Evolutionary conservation across 1,284 basidiomycete genomes (phyloP).

Genomic region (Takashimella koratensis): DNA sequence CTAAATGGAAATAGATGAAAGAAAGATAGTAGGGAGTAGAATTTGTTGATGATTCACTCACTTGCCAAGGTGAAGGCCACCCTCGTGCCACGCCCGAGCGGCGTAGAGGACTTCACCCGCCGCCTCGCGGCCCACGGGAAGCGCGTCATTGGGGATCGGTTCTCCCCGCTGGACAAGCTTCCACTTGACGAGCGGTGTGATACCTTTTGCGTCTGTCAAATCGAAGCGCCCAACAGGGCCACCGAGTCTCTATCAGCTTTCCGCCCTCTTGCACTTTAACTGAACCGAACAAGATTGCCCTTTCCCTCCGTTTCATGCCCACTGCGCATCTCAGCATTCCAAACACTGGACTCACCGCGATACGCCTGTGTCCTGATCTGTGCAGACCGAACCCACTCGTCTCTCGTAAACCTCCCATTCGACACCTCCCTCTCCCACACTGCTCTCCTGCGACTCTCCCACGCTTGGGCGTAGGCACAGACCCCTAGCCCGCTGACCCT

Average conservation of each 20-base stretch:
- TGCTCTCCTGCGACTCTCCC: slow-evolving; percentile 21
- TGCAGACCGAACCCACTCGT: background rate
- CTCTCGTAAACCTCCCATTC: background rate
- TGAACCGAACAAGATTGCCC: too few species aligned
- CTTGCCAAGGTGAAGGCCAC: slow-evolving; percentile 47
- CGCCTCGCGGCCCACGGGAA: slow-evolving; percentile 44
- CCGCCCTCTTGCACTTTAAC: slow-evolving; percentile 15
- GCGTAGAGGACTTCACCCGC: slow-evolving; percentile 38
- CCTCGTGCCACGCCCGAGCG: slow-evolving; percentile 39
- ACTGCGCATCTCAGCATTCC: background rate
- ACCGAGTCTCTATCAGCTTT: slow-evolving; percentile 20
- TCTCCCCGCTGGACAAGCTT: slow-evolving; percentile 37
- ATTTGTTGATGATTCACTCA: slow-evolving; percentile 15
- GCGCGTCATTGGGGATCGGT: slow-evolving; percentile 37
- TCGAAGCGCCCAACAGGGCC: background rate
- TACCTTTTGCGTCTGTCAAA: background rate
- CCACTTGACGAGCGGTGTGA: slow-evolving; percentile 36
- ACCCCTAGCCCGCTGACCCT: slow-evolving; percentile 38
- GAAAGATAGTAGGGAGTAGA: background rate
- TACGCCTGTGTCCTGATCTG: background rate
- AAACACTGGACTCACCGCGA: background rate
- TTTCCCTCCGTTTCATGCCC: background rate
- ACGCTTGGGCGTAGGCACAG: slow-evolving; percentile 26
- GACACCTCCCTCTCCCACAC: slow-evolving; percentile 22
- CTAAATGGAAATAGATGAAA: background rate